Base-by-base conservation (phyloP, 768 basidiomycete genomes). In the Boletus rubroflammeus region DNA sequence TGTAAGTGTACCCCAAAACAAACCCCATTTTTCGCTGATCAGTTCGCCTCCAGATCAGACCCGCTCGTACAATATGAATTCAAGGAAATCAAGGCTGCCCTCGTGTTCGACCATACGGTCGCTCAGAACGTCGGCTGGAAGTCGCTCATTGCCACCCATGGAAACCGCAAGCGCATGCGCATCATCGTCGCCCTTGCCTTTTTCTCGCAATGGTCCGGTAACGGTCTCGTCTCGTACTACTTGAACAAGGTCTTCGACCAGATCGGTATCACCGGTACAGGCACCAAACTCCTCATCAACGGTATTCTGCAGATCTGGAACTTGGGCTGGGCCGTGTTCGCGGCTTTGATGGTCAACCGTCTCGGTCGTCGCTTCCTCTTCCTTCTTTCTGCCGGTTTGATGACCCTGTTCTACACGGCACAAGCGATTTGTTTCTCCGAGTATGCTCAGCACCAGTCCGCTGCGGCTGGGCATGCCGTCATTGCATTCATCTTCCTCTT, bases 201-300 rank as follows among this genome's bases (percentile, higher is more conserved):
- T 79, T 90, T 91, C 79, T 90, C 88, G 3, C 86, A 89, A 62
- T 90, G 88, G 89, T 90, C 86, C 10, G 89, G 88, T 14, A 90
- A 90, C 62, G 89, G 89, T 65, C 84, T 92, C 50, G 85, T 89
- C 47, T 89, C 86, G 7, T 90, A 86, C 77, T 92, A 92, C 75
- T 81, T 92, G 63, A 85, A 77, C 73, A 77, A 80, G 68, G 84
- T 92, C 48, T 83, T 93, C 69, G 68, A 77, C 57, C 75, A 80
- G 54, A 84, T 88, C 52, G 85, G 85, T 53, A 84, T 89, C 64
- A 82, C 80, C 13, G 72, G 81, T 61, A 67, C 78, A 9, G 78
- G 79, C 51, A 81, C 74, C 55, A 79, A 92, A 75, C 82, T 90
- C 45, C 81, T 90, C 68, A 88, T 93, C 76, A 92, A 92, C 69